Base-by-base conservation (phyloP, 306 rosid genomes). In the Amphicarpaea edgeworthii region DNA sequence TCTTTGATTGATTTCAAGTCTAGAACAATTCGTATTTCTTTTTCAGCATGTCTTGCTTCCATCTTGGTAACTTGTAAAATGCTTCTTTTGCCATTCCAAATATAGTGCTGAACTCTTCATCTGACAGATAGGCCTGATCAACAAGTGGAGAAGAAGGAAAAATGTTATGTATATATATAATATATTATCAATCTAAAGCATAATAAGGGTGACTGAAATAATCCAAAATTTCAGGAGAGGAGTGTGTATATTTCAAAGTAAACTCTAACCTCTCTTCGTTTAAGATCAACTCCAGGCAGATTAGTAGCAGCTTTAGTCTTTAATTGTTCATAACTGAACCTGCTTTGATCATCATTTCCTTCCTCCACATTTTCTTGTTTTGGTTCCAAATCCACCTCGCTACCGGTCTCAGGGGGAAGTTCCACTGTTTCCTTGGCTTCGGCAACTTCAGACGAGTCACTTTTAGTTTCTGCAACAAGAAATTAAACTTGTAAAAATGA, bases 31-130 rank as follows among this genome's bases (percentile, higher is more conserved):
- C 97, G 3, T 75, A 73, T 83, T 92, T 95, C 96, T 81, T 95
- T 81, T 95, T 95, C 82, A 82, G 88, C 91, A 90, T 68, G 76
- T 92, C 97, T 86, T 90, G 96, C 85, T 95, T 95, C 98, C 98
- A 95, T 83, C 77, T 89, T 3, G 98, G 98, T 77, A 87, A 80
- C 74, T 77, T 84, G 74, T 92, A 90, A 89, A 95, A 95, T 62
- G 82, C 88, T 76, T 87, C 95, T 77, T 92, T 95, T 23, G 49
- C 74, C 79, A 85, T 84, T 79, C 91, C 93, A 72, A 95, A 86
- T 68, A 95, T 61, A 75, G 89, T 75, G 57, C 76, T 65, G 74
- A 95, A 95, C 65, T 92, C 98, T 53, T 89, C 90, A 0, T 87
- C 96, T 3, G 98, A 90, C 70, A 95, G 91, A 81, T 90, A 92